Evolutionary conservation across 2,329 filamentous ascomycete species (phyloP).

Genomic region (Fusarium nelsonii): DNA sequence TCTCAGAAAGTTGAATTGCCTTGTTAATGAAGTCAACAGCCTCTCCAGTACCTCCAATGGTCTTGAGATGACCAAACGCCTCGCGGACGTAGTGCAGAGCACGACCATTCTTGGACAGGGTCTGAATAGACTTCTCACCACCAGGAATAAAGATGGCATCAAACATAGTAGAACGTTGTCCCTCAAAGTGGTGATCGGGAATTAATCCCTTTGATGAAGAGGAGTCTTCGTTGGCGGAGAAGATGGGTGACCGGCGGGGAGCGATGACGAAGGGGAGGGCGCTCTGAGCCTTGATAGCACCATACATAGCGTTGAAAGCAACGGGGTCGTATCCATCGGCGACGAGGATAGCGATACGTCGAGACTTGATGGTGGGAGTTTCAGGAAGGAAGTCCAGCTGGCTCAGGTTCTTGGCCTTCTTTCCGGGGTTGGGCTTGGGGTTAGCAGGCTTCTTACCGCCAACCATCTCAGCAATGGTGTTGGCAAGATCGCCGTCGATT

Average conservation of each 20-base stretch:
- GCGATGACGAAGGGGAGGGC: conserved; percentile 81
- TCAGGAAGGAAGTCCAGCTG: conserved; percentile 75
- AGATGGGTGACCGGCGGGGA: conserved; percentile 74
- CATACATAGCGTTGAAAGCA: conserved; percentile 74
- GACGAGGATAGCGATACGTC: conserved; percentile 80
- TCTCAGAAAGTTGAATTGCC: conserved; percentile 59
- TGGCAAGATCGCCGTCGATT: conserved; percentile 77
- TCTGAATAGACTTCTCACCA: conserved; percentile 71
- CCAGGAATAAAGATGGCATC: conserved; percentile 84
- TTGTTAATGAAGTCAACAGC: conserved; percentile 71
- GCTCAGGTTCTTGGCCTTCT: conserved; percentile 74
- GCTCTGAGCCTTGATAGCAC: conserved; percentile 69
- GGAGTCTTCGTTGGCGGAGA: conserved; percentile 69
- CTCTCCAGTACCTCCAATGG: conserved; percentile 81
- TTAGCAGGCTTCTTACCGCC: conserved; percentile 71
- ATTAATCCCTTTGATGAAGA: conserved; percentile 65
- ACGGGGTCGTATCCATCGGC: conserved; percentile 80
- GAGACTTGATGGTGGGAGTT: conserved; percentile 75
- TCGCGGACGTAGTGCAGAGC: conserved; percentile 83
- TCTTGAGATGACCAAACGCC: conserved; percentile 84
- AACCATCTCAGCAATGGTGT: conserved; percentile 76
- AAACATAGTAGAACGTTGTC: conserved; percentile 83
- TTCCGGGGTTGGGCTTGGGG: conserved; percentile 72
- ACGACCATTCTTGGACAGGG: conserved; percentile 76
- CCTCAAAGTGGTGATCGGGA: conserved; percentile 84